Conservation (phyloP, 2,329 filamentous ascomycete species). For the Fusarium lyarnte region DNA sequence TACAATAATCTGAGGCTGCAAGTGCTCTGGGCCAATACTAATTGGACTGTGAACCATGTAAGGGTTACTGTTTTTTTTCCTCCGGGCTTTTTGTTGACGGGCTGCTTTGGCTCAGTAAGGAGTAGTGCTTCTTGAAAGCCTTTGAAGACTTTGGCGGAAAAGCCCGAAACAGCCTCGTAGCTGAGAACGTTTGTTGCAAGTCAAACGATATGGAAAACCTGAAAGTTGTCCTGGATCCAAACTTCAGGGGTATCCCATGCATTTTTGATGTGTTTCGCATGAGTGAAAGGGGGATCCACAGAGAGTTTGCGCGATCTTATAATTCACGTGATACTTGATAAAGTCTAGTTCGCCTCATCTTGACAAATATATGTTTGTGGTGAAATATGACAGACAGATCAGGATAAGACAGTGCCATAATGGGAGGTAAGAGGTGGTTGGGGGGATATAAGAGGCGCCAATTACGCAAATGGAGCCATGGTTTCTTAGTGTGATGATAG, state of each 20-base stretch:
- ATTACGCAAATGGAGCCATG: neutral
- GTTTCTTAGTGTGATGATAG: neutral
- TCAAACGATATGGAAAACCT: neutral
- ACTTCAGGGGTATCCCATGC: slow-evolving; percentile 21
- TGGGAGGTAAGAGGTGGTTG: neutral
- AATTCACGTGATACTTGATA: neutral
- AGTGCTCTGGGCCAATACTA: neutral
- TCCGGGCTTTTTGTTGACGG: neutral
- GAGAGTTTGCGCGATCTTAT: neutral
- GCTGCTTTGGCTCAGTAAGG: neutral
- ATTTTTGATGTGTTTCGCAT: slow-evolving; percentile 32
- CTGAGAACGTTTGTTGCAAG: neutral
- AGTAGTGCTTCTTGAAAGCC: neutral
- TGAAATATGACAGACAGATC: neutral
- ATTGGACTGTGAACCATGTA: neutral
- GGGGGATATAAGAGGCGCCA: neutral
- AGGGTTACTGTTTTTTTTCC: neutral
- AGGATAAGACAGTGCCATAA: neutral
- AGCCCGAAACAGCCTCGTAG: neutral
- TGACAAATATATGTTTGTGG: neutral
- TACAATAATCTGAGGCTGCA: neutral
- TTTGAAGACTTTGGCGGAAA: neutral
- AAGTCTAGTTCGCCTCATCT: neutral
- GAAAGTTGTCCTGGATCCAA: neutral
- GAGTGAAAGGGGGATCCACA: neutral